These are phyloP conservation scores for Thelonectria olida DNA, from an alignment of 2,329 filamentous ascomycete genomes.

Conservation along the genomic window DNA sequence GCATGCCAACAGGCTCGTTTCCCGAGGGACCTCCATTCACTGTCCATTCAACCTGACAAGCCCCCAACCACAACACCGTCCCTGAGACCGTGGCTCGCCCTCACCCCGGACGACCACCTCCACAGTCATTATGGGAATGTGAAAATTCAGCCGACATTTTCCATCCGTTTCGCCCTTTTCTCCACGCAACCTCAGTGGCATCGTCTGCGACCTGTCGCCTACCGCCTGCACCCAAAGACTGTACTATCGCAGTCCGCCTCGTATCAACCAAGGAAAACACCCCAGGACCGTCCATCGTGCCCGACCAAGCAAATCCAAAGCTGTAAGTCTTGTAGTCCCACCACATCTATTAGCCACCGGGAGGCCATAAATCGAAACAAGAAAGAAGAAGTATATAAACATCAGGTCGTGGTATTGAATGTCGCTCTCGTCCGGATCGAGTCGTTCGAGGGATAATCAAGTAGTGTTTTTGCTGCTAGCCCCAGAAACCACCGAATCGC, in stretches of 20 bases:
- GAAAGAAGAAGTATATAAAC: conserved; percentile 31
- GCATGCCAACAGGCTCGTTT: conserved; percentile 14
- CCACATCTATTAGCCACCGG: conserved; percentile 31
- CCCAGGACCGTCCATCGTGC: conserved; percentile 10
- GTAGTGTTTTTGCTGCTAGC: conserved; percentile 12
- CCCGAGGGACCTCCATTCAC: conserved; percentile 3
- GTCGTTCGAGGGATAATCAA: conserved; percentile 19
- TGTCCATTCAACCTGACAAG: not conserved
- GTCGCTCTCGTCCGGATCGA: conserved; percentile 19
- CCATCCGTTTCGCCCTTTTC: conserved; percentile 13
- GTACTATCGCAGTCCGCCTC: conserved; percentile 18
- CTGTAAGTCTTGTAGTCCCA: conserved; percentile 27
- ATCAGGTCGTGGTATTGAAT: conserved; percentile 29
- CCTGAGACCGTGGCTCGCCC: conserved; percentile 32
- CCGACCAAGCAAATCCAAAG: conserved; percentile 27
- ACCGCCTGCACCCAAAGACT: conserved; percentile 5
- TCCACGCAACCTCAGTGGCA: conserved; percentile 3
- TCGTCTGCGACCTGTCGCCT: not conserved
- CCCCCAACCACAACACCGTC: conserved; percentile 25
- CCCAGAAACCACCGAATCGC: conserved; percentile 23
- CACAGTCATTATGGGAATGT: conserved; percentile 27
- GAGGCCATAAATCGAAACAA: conserved; percentile 26
- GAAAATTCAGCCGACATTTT: conserved; percentile 17
- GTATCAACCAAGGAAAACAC: conserved; percentile 25
- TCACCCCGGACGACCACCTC: conserved; percentile 20